Evolutionary conservation across 495 filamentous ascomycete genomes (phyloP).

Genomic region (Bacidia gigantensis): DNA sequence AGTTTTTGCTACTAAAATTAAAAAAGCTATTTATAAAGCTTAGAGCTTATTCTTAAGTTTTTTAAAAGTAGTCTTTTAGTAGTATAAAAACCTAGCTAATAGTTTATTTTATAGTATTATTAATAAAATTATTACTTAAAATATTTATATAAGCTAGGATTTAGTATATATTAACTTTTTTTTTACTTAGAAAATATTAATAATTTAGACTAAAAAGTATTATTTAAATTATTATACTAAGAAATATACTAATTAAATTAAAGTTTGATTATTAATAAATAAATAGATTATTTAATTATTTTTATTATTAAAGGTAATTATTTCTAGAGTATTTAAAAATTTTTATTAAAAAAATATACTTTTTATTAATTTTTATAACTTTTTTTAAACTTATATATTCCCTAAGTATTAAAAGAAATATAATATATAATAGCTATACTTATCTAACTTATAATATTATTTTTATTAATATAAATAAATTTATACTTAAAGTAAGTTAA

Average conservation of each 20-base stretch:
- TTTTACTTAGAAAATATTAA: conserved; percentile 5
- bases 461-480: neutral
- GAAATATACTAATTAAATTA: conserved; percentile 7
- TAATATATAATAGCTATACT: conserved; percentile 5
- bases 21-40: too few species aligned
- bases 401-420: conserved; percentile 7
- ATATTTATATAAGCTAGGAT: conserved; percentile 4
- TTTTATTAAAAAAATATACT: too few species aligned
- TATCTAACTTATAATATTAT: neutral
- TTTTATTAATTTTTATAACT: too few species aligned
- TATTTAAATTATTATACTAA: conserved; percentile 4
- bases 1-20: too few species aligned
- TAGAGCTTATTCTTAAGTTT: too few species aligned
- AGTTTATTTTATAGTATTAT: too few species aligned
- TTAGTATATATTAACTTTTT: conserved; percentile 5
- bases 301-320: conserved; percentile 6
- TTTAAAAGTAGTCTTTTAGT: too few species aligned
- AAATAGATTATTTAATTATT: conserved; percentile 4
- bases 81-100: too few species aligned
- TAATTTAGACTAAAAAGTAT: conserved; percentile 1
- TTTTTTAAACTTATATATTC: too few species aligned
- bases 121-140: neutral
- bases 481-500: too few species aligned
- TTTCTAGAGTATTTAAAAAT: too few species aligned
- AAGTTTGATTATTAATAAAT: conserved; percentile 4